These are phyloP conservation scores for Durotheca rogersii DNA, from an alignment of 495 filamentous ascomycete genomes.

Conservation along the genomic window DNA sequence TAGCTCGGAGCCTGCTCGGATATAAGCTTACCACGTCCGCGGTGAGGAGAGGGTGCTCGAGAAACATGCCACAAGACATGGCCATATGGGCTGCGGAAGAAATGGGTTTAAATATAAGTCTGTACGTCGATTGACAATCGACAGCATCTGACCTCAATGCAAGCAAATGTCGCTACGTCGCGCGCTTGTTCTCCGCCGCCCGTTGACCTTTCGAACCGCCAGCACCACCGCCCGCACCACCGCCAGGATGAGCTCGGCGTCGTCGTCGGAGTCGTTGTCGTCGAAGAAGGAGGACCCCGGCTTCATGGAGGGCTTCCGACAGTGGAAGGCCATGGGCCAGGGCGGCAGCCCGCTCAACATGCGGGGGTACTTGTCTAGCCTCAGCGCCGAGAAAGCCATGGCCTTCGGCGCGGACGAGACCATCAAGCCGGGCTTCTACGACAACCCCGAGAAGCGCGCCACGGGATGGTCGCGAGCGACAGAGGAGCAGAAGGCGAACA, in stretches of 20 bases:
- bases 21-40: constrained; percentile 17
- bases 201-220: constrained; percentile 3
- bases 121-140: too few relatives aligned
- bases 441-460: constrained; percentile 17
- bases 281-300: constrained; percentile 7
- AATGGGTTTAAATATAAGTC: too few relatives aligned
- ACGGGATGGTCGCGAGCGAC: constrained; percentile 22
- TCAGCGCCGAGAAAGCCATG: constrained; percentile 12
- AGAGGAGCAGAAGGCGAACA: constrained; percentile 17
- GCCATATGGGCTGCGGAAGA: not conserved
- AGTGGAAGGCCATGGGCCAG: constrained; percentile 26
- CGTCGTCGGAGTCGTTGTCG: constrained; percentile 9
- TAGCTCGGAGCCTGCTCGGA: constrained; percentile 16
- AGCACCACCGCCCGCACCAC: too few relatives aligned
- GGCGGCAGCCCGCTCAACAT: constrained; percentile 8
- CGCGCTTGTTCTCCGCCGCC: not conserved
- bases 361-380: constrained; percentile 16
- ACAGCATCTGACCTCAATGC: not conserved
- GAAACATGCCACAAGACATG: not conserved
- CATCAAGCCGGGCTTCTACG: constrained; percentile 22
- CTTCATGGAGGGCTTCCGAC: constrained; percentile 9
- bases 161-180: constrained; percentile 6
- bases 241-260: constrained; percentile 1
- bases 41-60: not conserved
- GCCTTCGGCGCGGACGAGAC: constrained; percentile 17